A percentile compares a stretch with the other conserved stretches of the same genome.
Evolutionary conservation across 208 protist genomes (phyloP).

Genomic region (Polymyxa betae): DNA sequence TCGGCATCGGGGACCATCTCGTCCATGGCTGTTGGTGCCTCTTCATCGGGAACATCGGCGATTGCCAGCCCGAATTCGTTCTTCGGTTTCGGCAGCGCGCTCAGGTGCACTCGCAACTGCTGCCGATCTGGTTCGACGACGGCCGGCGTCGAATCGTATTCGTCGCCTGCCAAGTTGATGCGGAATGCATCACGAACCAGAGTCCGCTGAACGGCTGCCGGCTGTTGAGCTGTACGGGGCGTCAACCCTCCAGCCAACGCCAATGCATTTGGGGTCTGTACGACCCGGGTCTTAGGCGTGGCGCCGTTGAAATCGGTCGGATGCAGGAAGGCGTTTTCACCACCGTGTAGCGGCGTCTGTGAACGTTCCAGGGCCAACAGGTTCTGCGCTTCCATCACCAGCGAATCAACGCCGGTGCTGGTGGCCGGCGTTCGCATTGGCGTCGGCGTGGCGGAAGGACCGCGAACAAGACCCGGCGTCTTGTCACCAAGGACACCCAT

Average conservation of each 20-base stretch:
- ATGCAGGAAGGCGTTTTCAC: slow-evolving; percentile 72
- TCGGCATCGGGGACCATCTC: slow-evolving; percentile 32
- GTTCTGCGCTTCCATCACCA: slow-evolving; percentile 78
- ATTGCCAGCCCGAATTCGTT: slow-evolving; percentile 26
- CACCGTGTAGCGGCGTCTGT: slow-evolving; percentile 81
- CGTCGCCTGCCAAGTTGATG: slow-evolving; percentile 62
- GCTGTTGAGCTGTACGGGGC: background rate
- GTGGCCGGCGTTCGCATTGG: slow-evolving; percentile 57
- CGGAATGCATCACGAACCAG: slow-evolving; percentile 54
- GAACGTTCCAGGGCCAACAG: slow-evolving; percentile 70
- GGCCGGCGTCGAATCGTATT: slow-evolving; percentile 32
- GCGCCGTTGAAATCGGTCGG: slow-evolving; percentile 26
- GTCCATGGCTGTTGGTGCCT: background rate
- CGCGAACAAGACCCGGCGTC: background rate
- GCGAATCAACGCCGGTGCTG: slow-evolving; percentile 45
- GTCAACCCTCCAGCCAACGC: background rate
- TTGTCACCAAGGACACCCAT: background rate
- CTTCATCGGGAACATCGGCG: background rate
- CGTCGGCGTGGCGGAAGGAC: slow-evolving; percentile 50
- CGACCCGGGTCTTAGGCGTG: slow-evolving; percentile 24
- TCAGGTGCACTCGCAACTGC: background rate
- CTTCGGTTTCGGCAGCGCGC: background rate
- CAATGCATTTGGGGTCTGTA: slow-evolving; percentile 23
- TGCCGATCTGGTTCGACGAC: background rate
- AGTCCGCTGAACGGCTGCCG: background rate